Percentiles rank a stretch among this genome's conserved stretches.
These are phyloP conservation scores for Solanum piurae DNA, from an alignment of 257 asterid species.

Conservation along the genomic window DNA sequence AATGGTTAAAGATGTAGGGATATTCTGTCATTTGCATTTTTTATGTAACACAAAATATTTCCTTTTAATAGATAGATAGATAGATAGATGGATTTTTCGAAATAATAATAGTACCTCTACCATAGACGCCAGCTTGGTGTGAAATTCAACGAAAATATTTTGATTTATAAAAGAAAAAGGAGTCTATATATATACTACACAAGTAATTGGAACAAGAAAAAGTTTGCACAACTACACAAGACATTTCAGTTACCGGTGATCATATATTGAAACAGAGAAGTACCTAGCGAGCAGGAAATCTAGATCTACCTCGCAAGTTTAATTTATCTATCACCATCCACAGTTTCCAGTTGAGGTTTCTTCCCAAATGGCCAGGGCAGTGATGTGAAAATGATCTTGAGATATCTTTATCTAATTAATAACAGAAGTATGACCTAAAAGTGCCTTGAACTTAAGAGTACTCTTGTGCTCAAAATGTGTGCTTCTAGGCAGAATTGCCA, in stretches of 20 bases:
- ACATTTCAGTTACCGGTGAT: neutral
- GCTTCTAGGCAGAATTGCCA: neutral
- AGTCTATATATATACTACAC: neutral
- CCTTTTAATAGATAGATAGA: neutral
- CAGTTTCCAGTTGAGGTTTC: neutral
- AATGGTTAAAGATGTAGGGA: neutral
- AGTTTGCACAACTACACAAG: neutral
- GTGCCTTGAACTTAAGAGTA: neutral
- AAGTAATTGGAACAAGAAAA: neutral
- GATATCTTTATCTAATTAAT: neutral
- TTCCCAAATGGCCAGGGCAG: neutral
- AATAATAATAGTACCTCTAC: neutral
- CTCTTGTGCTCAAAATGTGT: neutral
- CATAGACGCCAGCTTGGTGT: neutral
- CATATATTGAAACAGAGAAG: neutral
- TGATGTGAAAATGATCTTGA: neutral
- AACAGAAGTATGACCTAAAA: neutral
- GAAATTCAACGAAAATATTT: neutral
- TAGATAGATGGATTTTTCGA: neutral
- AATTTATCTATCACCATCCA: neutral
- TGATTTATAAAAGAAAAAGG: neutral
- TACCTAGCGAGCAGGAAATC: neutral
- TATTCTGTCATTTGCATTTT: neutral
- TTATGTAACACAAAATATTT: neutral
- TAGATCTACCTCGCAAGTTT: neutral